Base-by-base conservation (phyloP, 1,284 basidiomycete genomes). In the Leccinum solheimii region DNA sequence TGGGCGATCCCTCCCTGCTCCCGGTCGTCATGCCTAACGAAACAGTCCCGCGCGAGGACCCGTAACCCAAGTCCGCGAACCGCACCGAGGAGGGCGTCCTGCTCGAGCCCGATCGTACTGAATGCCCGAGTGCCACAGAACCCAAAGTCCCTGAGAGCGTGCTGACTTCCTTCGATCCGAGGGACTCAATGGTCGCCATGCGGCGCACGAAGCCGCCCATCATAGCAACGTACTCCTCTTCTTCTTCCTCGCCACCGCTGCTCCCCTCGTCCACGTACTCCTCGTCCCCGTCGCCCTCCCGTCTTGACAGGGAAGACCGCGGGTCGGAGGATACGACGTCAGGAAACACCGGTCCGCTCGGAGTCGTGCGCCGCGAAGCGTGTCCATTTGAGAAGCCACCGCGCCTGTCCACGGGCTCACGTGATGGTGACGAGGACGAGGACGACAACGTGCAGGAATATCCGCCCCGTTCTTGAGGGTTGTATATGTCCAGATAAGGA, bases 131-230 rank as follows among this genome's bases (percentile, higher is more conserved):
- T 57, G 61, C 61, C 62, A 62, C 59, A 32, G 72, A 71, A 61
- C 70, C 61, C 61, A 62, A 57, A 55, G 26, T 32, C 21, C 61
- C 57, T 23, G 67, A 69, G 53, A 69, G 62, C 55, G 62, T 62
- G 48, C 65, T 52, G 32, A 63, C 72, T 64, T 85, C 88, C 56
- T 81, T 79, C 26, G 86, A 88, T 49, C 87, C 87, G 72, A 90
- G 78, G 48, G 83, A 86, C 69, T 90, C 87, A 65, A 91, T 91
- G n/a, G 89, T 91, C 36, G 88, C 85, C 88, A 91, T 90, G 34
- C 88, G 85, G 57, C 82, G 80, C 56, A 91, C 80, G 64, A 79
- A 82, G 23, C 81, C 78, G 57, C 88, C 87, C 56, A 90, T 75
- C 57, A 91, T 79, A 19, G 79, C 79, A 21, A 90, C 75, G 61